Base-by-base conservation (phyloP, 805 yeast genomes). In the Yamadazyma insecticola region DNA sequence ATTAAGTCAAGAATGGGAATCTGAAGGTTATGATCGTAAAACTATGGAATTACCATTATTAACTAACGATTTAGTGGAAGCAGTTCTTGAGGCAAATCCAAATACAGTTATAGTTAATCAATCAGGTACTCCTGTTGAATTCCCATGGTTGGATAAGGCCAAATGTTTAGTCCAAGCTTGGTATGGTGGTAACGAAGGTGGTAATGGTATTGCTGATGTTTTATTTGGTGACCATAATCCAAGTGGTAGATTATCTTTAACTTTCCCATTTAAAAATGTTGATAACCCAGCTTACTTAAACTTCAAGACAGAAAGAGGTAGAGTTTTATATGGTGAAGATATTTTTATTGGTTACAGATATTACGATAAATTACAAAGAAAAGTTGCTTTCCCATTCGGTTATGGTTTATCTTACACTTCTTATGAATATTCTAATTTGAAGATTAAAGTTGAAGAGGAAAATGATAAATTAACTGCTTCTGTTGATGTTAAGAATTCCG, bases 261-360 rank as follows among this genome's bases (percentile, higher is more conserved):
- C 39, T 12, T 41, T 41, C 42, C 63, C 61, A 24, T 32, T 40
- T 26, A 40, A 40, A 24, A 36, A 46, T 25, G 41, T 41, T 17
- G 57, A 57, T 34, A 56, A 55, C 32, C 60, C 63, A 10, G 43
- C 60, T 13, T 57, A 43, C 37, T 46, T 57, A 32, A 53, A 57
- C 41, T 57, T 44, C 30, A 51, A 46, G 19, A 49, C 58, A 25
- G 55, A 47, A 35, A 48, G 51, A 28, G 63, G 61, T 15, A 46
- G 55, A 28, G 60, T 56, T 14, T 47, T 55, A 19, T 57, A 57
- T 42, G 82, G 83, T 36, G 86, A 78, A 48, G 82, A 76, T 45
- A 70, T 78, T 29, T 77, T 65, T 52, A 73, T 78, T 32, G 85
- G 84, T 14, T 77, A 78, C 57, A 61, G 76, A 37, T 74, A 58